Evolutionary conservation across 768 basidiomycete species (phyloP), one percentile per base, ranked within the genome.

Genomic region (Stropharia rugosoannulata): DNA sequence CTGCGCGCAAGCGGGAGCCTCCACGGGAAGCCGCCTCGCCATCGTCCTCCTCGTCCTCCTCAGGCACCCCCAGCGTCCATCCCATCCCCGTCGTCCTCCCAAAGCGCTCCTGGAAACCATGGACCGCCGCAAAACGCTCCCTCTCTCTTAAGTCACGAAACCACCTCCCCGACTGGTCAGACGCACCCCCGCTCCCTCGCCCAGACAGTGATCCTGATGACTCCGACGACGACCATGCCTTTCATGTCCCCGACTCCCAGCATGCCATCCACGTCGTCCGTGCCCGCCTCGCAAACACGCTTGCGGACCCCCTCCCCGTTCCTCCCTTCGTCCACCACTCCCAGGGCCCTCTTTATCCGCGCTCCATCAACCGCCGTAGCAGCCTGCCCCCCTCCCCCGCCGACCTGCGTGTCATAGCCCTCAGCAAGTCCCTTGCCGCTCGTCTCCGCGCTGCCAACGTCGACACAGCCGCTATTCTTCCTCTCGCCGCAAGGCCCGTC

Each of bases 1-100:
- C 53, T 37, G 39, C 36, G 32, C 35, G 35, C 44, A 54, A 54
- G 53, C 39, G 50, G 39, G 39, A 51, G 39, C 39, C 49, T 22
- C 18, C 22, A 16, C 37, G 25, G 36, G 35, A 35, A 9, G 18
- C 50, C 9, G 50, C 16, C 47, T 85, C 85, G 11, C 80, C 81
- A 4, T 78, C 82, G 9, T 85, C 86, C 5, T 88, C 86, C n/a
- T 78, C 81, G 6, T 84, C 85, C 5, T 87, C 86, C 12, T 84
- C 85, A 4, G 87, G 86, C 11, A 86, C 85, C 6, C 84, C 86
- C 43, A 83, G 83, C 63, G 86, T 87, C 51, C 81, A 84, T 59
- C 66, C 70, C 49, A 62, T 64, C 55, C 64, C 66, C 58, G 65
- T 65, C 58, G 68, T 69, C 19, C 56, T 59, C 15, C 68, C 75